Conservation (phyloP, 2,329 filamentous ascomycete species). For the Pseudogymnoascus sp. region DNA sequence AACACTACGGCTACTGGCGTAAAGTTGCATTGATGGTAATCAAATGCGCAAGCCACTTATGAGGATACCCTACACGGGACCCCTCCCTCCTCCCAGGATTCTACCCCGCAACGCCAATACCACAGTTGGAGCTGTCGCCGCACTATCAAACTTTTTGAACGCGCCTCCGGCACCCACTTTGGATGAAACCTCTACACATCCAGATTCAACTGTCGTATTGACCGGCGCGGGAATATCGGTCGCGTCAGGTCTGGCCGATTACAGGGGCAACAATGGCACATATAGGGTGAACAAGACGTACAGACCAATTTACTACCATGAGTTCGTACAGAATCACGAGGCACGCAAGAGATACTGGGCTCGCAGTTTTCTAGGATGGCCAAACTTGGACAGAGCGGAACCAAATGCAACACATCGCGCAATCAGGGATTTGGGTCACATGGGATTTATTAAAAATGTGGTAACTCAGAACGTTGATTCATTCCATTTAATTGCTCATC, state of each 20-base stretch:
- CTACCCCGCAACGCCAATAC: conserved; percentile 66
- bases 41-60: conserved; percentile 65
- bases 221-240: conserved; percentile 91
- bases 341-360: conserved; percentile 93
- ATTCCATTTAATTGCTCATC: conserved; percentile 75
- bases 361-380: conserved; percentile 87
- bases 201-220: conserved; percentile 49
- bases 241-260: conserved; percentile 86
- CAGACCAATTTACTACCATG: conserved; percentile 85
- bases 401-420: conserved; percentile 78
- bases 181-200: conserved; percentile 32
- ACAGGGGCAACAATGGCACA: conserved; percentile 80
- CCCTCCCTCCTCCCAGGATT: conserved; percentile 66
- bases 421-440: conserved; percentile 59
- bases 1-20: neutral
- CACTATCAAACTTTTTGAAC: conserved; percentile 68
- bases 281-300: conserved; percentile 89
- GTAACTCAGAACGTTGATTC: conserved; percentile 98
- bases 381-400: conserved; percentile 65
- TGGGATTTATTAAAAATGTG: conserved; percentile 67
- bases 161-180: conserved; percentile 46
- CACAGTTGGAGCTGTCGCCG: conserved; percentile 64
- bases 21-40: conserved; percentile 16
- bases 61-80: conserved; percentile 84
- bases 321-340: conserved; percentile 76